These are phyloP conservation scores for Cyclotella atomus DNA, from an alignment of 108 stramenopile genomes.

Conservation along the genomic window DNA sequence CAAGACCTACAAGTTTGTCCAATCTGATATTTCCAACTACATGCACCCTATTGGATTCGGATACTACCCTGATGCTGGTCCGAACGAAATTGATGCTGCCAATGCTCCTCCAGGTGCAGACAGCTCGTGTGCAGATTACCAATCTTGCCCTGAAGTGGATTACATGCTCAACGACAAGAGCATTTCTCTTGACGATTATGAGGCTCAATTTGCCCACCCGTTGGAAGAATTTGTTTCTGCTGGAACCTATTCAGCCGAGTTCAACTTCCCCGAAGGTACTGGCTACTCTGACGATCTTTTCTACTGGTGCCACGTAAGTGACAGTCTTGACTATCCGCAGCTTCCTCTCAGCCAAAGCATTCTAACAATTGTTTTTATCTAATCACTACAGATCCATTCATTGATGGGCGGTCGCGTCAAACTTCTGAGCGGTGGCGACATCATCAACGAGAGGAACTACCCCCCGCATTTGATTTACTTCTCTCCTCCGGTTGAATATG, in stretches of 20 bases:
- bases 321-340: neutral
- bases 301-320: conserved; percentile 12
- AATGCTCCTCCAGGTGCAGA: conserved; percentile 25
- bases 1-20: conserved; percentile 81
- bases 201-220: conserved; percentile 76
- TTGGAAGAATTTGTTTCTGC: neutral
- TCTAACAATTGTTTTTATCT: too few relatives aligned
- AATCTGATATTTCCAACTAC: conserved; percentile 57
- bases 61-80: conserved; percentile 82
- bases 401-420: conserved; percentile 75
- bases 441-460: conserved; percentile 13
- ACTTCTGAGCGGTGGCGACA: conserved; percentile 52
- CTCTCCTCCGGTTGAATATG: conserved; percentile 45
- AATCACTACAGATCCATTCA: conserved; percentile 68
- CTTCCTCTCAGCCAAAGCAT: neutral
- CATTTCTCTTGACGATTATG: conserved; percentile 81
- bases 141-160: conserved; percentile 69
- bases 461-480: conserved; percentile 6
- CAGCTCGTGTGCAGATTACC: conserved; percentile 8
- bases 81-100: conserved; percentile 75
- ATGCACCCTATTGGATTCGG: conserved; percentile 91
- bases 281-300: conserved; percentile 2
- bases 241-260: neutral
- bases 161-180: conserved; percentile 76
- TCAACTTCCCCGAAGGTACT: neutral